These are phyloP conservation scores for Penicillium turbatum DNA, from an alignment of 495 filamentous ascomycete species.

Conservation along the genomic window DNA sequence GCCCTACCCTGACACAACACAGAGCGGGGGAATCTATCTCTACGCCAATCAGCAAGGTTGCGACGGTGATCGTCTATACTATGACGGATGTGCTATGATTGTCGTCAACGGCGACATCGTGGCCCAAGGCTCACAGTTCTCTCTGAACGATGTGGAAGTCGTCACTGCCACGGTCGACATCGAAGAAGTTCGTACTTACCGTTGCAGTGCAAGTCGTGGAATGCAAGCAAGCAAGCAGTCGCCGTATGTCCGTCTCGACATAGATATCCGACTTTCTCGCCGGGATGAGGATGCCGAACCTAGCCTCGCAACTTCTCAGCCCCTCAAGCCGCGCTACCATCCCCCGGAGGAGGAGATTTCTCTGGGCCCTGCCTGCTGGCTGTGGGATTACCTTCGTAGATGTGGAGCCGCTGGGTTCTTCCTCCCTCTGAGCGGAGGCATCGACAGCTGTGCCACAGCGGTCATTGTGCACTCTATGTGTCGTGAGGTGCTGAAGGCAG, in stretches of 20 bases:
- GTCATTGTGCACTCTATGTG: slow-evolving; percentile 77
- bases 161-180: slow-evolving; percentile 77
- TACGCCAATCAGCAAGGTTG: slow-evolving; percentile 73
- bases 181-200: slow-evolving; percentile 55
- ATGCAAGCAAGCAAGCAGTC: slow-evolving; percentile 40
- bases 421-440: slow-evolving; percentile 66
- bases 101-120: slow-evolving; percentile 69
- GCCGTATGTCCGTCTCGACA: slow-evolving; percentile 33
- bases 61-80: slow-evolving; percentile 64
- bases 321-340: slow-evolving; percentile 51
- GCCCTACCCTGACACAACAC: slow-evolving; percentile 4
- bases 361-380: slow-evolving; percentile 64
- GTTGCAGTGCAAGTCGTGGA: slow-evolving; percentile 31
- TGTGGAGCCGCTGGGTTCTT: slow-evolving; percentile 57
- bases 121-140: slow-evolving; percentile 70
- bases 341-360: slow-evolving; percentile 72
- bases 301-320: slow-evolving; percentile 36
- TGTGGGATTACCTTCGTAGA: slow-evolving; percentile 82
- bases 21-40: slow-evolving; percentile 71
- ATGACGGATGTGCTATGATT: slow-evolving; percentile 75
- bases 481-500: slow-evolving; percentile 63
- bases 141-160: slow-evolving; percentile 78
- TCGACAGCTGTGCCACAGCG: slow-evolving; percentile 57
- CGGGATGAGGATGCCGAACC: slow-evolving; percentile 36
- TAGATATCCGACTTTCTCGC: slow-evolving; percentile 36